A percentile compares a stretch with the other conserved stretches of the same genome.
These are phyloP conservation scores for Acorus gramineus DNA, from an alignment of 106 monocot species.

Conservation along the genomic window DNA sequence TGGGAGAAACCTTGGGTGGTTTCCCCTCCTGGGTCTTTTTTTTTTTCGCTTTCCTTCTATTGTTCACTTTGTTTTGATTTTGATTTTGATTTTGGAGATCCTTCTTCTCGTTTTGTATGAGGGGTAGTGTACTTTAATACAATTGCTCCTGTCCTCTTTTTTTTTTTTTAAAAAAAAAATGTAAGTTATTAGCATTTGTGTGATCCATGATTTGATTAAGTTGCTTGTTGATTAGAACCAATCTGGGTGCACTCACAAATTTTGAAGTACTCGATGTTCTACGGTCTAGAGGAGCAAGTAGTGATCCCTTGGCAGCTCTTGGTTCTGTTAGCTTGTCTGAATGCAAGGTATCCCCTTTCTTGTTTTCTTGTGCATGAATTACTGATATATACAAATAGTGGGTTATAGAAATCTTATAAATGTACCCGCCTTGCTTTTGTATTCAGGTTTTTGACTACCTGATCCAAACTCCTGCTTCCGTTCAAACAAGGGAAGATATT, in stretches of 20 bases:
- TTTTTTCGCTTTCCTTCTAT: no score
- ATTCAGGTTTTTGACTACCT: conserved; percentile 71
- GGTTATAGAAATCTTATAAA: background rate
- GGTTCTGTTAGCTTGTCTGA: conserved; percentile 67
- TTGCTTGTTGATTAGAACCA: no score
- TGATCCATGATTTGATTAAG: no score
- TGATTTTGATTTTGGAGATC: no score
- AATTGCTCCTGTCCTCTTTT: no score
- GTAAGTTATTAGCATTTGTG: no score
- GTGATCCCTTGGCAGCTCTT: conserved; percentile 68
- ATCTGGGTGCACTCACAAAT: conserved; percentile 48
- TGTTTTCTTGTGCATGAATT: background rate
- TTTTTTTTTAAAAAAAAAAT: no score
- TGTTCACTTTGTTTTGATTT: no score
- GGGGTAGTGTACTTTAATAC: no score
- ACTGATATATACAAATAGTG: background rate
- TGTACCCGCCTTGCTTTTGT: background rate
- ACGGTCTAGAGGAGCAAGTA: conserved; percentile 51
- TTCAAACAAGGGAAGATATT: conserved; percentile 56
- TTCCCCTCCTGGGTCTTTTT: no score
- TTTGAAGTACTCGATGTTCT: conserved; percentile 80
- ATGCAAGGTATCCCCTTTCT: conserved; percentile 54
- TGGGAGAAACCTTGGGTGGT: no score
- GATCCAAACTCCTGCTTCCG: conserved; percentile 44
- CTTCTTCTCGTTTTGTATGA: no score